Percentiles rank a stretch among this genome's conserved stretches.
phyloP scores from a whole-genome alignment of 179 eudicot species.

The Beta lomatogona region DNA sequence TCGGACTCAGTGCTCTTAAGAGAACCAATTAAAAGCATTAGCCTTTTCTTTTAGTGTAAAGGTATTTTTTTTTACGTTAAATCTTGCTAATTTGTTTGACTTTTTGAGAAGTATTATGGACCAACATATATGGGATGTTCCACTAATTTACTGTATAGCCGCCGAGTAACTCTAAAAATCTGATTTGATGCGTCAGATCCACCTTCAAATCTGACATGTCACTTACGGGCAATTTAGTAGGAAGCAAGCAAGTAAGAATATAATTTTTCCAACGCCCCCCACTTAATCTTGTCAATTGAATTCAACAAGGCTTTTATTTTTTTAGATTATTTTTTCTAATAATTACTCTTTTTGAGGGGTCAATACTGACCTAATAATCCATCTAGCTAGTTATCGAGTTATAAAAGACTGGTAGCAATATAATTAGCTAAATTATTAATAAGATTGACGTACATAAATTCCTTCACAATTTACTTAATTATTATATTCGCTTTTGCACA shows the following conservation, averaged over 20 bases:
- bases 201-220: constrained; percentile 10
- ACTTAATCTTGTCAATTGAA: constrained; percentile 7
- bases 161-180: not conserved
- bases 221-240: not conserved
- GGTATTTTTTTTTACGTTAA: not conserved
- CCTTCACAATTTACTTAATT: too few relatives aligned
- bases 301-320: not conserved
- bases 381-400: too few relatives aligned
- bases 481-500: too few relatives aligned
- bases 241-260: not conserved
- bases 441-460: too few relatives aligned
- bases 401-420: not conserved
- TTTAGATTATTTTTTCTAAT: too few relatives aligned
- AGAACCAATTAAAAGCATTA: not conserved
- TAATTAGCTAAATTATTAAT: too few relatives aligned
- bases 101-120: not conserved
- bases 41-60: not conserved
- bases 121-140: constrained; percentile 6
- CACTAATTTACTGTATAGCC: constrained; percentile 17
- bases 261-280: constrained; percentile 13
- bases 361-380: too few relatives aligned
- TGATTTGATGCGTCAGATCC: constrained; percentile 23
- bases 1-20: not conserved
- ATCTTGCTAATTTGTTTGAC: constrained; percentile 14
- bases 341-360: not conserved